phyloP scores from a whole-genome alignment of 345 rosid species.

The Eucalyptus fibrosa region DNA sequence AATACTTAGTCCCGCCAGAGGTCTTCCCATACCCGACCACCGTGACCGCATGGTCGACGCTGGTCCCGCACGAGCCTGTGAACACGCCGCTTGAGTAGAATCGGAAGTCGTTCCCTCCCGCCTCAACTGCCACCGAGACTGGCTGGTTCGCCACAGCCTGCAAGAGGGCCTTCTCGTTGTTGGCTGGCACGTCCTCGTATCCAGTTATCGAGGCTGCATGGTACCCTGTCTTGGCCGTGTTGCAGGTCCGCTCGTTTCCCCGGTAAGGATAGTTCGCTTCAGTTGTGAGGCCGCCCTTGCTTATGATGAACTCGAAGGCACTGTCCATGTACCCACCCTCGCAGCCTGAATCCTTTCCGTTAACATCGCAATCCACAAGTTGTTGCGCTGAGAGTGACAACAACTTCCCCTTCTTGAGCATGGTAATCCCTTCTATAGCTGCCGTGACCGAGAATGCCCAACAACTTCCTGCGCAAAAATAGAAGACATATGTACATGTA shows the following conservation, averaged over 20 bases:
- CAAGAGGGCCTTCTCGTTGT: constrained; percentile 29
- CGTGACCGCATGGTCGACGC: constrained; percentile 27
- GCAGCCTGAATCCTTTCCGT: constrained; percentile 15
- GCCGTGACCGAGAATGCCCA: constrained; percentile 58
- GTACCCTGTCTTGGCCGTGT: not conserved
- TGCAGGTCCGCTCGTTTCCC: constrained; percentile 16
- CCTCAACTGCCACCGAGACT: constrained; percentile 25
- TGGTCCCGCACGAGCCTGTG: constrained; percentile 17
- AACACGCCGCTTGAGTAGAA: constrained; percentile 31
- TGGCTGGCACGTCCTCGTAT: constrained; percentile 17
- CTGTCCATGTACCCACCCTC: constrained; percentile 16
- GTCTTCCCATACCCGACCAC: constrained; percentile 40
- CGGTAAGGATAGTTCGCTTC: constrained; percentile 27
- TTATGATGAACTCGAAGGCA: constrained; percentile 26
- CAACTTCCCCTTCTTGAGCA: constrained; percentile 28
- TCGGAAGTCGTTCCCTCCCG: constrained; percentile 4
- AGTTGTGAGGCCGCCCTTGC: constrained; percentile 28
- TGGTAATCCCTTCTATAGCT: constrained; percentile 36
- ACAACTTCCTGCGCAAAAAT: constrained; percentile 23
- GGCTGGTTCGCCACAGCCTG: constrained; percentile 38
- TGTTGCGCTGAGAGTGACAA: constrained; percentile 43
- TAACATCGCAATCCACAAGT: constrained; percentile 29
- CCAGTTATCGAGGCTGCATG: constrained; percentile 9
- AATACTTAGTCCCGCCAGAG: constrained; percentile 8
- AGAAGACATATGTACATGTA: not conserved